Percentiles rank a stretch among this genome's conserved stretches.
These are phyloP conservation scores for Bombardia bombarda DNA, from an alignment of 495 filamentous ascomycete species.

Conservation along the genomic window DNA sequence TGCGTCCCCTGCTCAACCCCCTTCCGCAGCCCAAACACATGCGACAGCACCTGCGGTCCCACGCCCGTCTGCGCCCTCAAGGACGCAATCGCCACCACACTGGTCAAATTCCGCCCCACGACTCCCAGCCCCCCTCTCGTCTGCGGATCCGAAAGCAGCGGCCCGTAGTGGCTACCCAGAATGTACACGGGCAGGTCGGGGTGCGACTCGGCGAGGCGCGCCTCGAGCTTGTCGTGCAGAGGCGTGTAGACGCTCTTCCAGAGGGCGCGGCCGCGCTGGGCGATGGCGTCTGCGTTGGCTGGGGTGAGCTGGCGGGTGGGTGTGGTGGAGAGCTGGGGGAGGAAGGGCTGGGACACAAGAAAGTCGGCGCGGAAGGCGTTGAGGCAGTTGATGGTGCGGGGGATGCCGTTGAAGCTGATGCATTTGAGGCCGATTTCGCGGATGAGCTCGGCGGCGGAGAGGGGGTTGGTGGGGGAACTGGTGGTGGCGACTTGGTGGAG, in stretches of 20 bases:
- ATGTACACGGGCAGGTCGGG: slow-evolving; percentile 75
- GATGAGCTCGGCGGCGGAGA: slow-evolving; percentile 64
- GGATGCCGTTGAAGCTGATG: slow-evolving; percentile 79
- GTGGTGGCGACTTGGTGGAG: slow-evolving; percentile 43
- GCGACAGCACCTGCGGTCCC: slow-evolving; percentile 67
- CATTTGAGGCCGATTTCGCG: slow-evolving; percentile 75
- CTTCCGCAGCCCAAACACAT: slow-evolving; percentile 69
- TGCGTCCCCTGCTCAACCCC: slow-evolving; percentile 58
- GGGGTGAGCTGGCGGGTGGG: slow-evolving; percentile 41
- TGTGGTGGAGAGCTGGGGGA: slow-evolving; percentile 33
- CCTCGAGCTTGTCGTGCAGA: slow-evolving; percentile 58
- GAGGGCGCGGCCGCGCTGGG: slow-evolving; percentile 47
- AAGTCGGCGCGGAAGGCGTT: slow-evolving; percentile 54
- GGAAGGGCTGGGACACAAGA: slow-evolving; percentile 26
- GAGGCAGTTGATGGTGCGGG: slow-evolving; percentile 71
- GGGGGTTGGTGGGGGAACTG: slow-evolving; percentile 21
- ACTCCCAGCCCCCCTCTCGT: slow-evolving; percentile 25
- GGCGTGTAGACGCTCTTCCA: slow-evolving; percentile 70
- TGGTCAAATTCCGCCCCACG: slow-evolving; percentile 57
- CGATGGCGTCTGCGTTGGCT: slow-evolving; percentile 43
- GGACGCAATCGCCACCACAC: slow-evolving; percentile 60
- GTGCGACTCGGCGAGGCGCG: slow-evolving; percentile 59
- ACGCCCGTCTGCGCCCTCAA: slow-evolving; percentile 69
- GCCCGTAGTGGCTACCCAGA: slow-evolving; percentile 60
- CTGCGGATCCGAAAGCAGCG: slow-evolving; percentile 56